Percentiles rank a stretch among this genome's conserved stretches.
Conservation (phyloP, 305 asterid genomes). For the Euphrasia arctica region DNA sequence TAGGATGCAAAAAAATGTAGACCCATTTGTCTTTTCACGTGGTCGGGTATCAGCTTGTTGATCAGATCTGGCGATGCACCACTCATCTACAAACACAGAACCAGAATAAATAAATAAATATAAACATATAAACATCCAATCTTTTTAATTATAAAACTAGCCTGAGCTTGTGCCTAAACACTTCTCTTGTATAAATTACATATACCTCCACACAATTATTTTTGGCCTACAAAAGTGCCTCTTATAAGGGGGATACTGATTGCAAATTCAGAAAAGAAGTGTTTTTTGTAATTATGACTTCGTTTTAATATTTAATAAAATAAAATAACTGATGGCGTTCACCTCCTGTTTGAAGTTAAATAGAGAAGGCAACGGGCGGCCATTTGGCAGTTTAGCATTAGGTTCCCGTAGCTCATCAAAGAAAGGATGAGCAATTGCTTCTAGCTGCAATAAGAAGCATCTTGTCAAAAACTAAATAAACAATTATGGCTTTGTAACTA, state of each 20-base stretch:
- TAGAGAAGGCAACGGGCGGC: conserved; percentile 82
- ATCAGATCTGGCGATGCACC: conserved; percentile 75
- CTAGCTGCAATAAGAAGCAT: conserved; percentile 64
- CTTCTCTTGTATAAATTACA: too few relatives aligned
- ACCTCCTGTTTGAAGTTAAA: conserved; percentile 95
- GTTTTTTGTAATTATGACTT: background rate
- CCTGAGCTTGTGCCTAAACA: background rate
- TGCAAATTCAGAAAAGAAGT: background rate
- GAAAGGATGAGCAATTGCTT: conserved; percentile 93
- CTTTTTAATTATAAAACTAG: background rate
- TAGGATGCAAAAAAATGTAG: conserved; percentile 59
- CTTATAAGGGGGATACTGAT: too few relatives aligned
- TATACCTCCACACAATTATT: too few relatives aligned
- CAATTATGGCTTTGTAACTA: background rate
- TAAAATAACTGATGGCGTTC: background rate
- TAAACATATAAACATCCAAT: background rate
- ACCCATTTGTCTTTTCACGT: conserved; percentile 73
- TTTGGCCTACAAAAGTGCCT: too few relatives aligned
- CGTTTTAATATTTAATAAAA: background rate
- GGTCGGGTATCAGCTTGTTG: conserved; percentile 86
- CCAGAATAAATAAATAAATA: too few relatives aligned
- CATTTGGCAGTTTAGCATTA: conserved; percentile 81
- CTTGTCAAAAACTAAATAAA: conserved; percentile 7
- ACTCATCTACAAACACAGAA: conserved; percentile 34
- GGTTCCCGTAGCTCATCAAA: conserved; percentile 94